phyloP scores from a whole-genome alignment of 257 asterid genomes.

The Eucommia ulmoides region DNA sequence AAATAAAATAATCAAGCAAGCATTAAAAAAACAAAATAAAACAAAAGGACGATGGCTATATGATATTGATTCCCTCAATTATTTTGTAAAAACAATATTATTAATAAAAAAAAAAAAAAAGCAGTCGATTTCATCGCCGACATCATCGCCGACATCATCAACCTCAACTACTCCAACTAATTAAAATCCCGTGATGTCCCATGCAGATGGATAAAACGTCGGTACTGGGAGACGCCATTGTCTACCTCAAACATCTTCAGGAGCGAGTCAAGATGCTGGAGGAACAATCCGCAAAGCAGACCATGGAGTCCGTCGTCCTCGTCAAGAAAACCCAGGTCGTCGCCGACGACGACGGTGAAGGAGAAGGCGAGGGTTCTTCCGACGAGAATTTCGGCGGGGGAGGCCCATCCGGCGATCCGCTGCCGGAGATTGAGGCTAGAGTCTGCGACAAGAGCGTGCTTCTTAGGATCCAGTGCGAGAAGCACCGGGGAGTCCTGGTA shows the following conservation, averaged over 20 bases:
- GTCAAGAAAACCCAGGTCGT: conserved; percentile 26
- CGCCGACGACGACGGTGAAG: conserved; percentile 26
- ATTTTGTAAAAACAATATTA: too few relatives aligned
- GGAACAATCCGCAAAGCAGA: conserved; percentile 21
- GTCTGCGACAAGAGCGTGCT: conserved; percentile 8
- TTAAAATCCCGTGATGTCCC: too few relatives aligned
- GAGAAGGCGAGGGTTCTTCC: conserved; percentile 15
- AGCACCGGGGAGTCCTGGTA: conserved; percentile 6
- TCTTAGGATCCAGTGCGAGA: conserved; percentile 9
- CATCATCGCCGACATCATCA: neutral
- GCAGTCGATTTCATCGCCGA: too few relatives aligned
- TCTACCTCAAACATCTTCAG: conserved; percentile 20
- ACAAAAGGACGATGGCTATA: too few relatives aligned
- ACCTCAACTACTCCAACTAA: too few relatives aligned
- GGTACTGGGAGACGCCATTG: conserved; percentile 30
- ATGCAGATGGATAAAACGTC: conserved; percentile 37
- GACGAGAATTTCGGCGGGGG: too few relatives aligned
- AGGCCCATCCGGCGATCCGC: too few relatives aligned
- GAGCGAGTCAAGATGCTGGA: conserved; percentile 27
- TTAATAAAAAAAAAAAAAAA: too few relatives aligned
- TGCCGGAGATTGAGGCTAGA: conserved; percentile 33
- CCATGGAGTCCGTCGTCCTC: conserved; percentile 17
- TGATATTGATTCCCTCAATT: too few relatives aligned
- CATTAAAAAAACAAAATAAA: too few relatives aligned
- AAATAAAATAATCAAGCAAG: too few relatives aligned